Conservation (phyloP, 352 stramenopile species). For the Phytophthora ramorum region DNA sequence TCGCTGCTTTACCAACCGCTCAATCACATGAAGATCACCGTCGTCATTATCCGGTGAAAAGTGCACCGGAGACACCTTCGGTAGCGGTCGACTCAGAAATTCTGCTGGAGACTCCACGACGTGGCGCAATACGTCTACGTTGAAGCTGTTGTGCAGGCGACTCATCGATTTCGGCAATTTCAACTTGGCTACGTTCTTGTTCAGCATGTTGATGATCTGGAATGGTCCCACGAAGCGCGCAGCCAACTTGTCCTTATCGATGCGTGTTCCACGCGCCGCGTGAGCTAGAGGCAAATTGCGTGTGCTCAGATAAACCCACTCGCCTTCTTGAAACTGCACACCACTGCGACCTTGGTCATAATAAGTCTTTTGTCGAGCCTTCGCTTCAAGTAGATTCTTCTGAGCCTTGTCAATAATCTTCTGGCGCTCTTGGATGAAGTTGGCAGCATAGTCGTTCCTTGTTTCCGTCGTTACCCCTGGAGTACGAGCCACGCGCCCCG, state of each 20-base stretch:
- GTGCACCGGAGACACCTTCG: constrained; percentile 7
- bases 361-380: neutral
- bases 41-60: neutral
- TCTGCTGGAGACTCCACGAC: neutral
- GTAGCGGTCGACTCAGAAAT: constrained; percentile 5
- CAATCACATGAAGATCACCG: neutral
- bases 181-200: neutral
- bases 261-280: constrained; percentile 1
- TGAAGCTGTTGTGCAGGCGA: constrained; percentile 10
- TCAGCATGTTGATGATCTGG: constrained; percentile 9
- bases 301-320: constrained; percentile 5
- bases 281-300: constrained; percentile 7
- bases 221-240: constrained; percentile 3
- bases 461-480: neutral
- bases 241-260: constrained; percentile 10
- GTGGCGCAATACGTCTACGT: constrained; percentile 3
- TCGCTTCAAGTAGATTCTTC: constrained; percentile 2
- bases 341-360: neutral
- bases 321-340: neutral
- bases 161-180: neutral
- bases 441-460: neutral
- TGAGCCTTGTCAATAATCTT: neutral
- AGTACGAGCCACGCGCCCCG: constrained; percentile 11
- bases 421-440: neutral
- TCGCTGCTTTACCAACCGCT: neutral